Evolutionary conservation across 2,329 filamentous ascomycete species (phyloP), one percentile per base, ranked within the genome.

Genomic region (Dactylellina cionopaga): DNA sequence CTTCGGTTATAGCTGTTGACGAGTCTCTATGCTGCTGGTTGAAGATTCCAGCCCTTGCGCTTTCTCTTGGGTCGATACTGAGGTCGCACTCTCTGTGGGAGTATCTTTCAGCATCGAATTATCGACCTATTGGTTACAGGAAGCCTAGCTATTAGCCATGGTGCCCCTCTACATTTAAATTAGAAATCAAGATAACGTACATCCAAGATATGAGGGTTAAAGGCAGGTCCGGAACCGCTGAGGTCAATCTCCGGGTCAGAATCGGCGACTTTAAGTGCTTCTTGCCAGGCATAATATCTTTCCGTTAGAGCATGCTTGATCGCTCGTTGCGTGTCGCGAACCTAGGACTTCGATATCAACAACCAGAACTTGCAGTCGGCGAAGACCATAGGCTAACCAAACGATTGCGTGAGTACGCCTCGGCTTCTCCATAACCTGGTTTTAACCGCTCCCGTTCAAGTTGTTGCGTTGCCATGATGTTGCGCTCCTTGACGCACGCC

Each of bases 241-340:
- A 90, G 79, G 77, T 91, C 82, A 76, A 92, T 84, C 79, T 91
- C 89, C 3, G 85, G 84, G 78, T 94, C 91, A 6, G 81, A 78
- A 81, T 85, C 83, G 5, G 89, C 91, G 74, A 91, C 81, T 69
- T 85, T 81, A 52, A 87, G 82, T 19, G 92, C 92, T 78, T 92
- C 90, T 78, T 91, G 85, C 90, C 92, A 98, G 7, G 91, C 86
- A 81, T 96, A 94, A 83, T 88, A 95, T 77, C 94, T 86, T 82
- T 97, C 93, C 33, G 91, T 94, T 78, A 98, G 83, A 52, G 89
- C 86, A 76, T 95, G 90, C 82, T 92, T 92, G 81, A 98, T 96
- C 46, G 85, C 84, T 78, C 87, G 86, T 86, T 94, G 92, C 22
- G 94, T 97, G 79, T 84, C 83, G 76, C 85, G 85, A 70, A 96